Base-by-base conservation (phyloP, 352 stramenopile species). In the Pythium brassicae region DNA sequence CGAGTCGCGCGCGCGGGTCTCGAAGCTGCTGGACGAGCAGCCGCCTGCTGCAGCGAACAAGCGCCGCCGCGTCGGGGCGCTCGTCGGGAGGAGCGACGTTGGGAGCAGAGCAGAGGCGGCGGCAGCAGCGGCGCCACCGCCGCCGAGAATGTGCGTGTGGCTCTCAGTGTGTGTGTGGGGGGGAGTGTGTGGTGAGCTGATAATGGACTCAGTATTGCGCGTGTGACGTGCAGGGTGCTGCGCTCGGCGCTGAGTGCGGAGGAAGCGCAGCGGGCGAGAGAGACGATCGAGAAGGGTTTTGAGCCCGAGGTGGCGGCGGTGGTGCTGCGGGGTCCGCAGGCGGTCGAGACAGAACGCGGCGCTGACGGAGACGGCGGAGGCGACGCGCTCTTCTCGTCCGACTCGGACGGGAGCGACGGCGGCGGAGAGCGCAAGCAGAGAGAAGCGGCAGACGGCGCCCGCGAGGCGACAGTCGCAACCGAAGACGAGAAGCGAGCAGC, bases 1-100 rank as follows among this genome's bases (percentile, higher is more conserved):
- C 23, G 81, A 84, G 25, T 92, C 77, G 29, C 88, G 88, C 50
- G 69, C 81, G 8, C 77, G 83, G 3, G 54, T 76, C 9, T 89
- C 83, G 9, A 90, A 89, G 55, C 52, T 92, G 6, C 70, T 94
- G 10, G 62, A 74, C 10, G 50, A 66, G 23, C 51, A 55, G 29
- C 61, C 23, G 22, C 27, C 51, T 5, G 27, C 34, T 14, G 35
- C 23, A 1, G 46, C 17, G 27, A 20, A 39, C 2, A 61, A 64
- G 25, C 59, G 37, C 43, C 50, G 45, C 17, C 61, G 59, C 15
- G 55, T 53, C 14, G 37, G 19, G 4, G 37, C 14, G 32, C 9
- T 43, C 12, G 37, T 20, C 37, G 17, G 19, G 37, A 8, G 8
- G 12, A 12, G 7, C 14, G 12, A 7, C 37, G 37, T 3, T 11